Evolutionary conservation across 2,329 filamentous ascomycete genomes (phyloP).

Genomic region (Phaeosphaeriaceae sp.): DNA sequence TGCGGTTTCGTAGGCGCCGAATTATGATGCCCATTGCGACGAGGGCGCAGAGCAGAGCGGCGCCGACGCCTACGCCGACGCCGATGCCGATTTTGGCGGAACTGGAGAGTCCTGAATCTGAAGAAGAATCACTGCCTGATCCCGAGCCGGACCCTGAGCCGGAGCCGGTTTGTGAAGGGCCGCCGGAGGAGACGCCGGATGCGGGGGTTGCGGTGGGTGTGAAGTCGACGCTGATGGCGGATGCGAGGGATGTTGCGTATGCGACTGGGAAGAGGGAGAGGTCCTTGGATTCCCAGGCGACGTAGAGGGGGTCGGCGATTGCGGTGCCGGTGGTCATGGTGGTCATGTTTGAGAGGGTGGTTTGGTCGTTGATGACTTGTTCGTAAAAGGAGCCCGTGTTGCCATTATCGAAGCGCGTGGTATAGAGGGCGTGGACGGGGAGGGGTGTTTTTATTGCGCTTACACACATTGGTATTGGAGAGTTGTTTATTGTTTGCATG

Average conservation of each 20-base stretch:
- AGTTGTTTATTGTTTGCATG: slow-evolving; percentile 3
- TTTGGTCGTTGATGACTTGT: slow-evolving; percentile 7
- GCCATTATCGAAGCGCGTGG: slow-evolving; percentile 5
- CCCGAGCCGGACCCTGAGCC: neutral
- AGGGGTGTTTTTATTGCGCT: slow-evolving; percentile 5
- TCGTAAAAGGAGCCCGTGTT: slow-evolving; percentile 4
- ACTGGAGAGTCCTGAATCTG: slow-evolving; percentile 5
- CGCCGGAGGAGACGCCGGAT: neutral
- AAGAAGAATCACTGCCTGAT: neutral
- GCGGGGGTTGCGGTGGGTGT: slow-evolving; percentile 7
- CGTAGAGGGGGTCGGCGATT: slow-evolving; percentile 9
- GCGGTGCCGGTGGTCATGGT: slow-evolving; percentile 8
- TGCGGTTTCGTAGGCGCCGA: neutral
- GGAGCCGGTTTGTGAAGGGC: neutral
- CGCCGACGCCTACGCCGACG: slow-evolving; percentile 4
- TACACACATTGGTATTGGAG: slow-evolving; percentile 5
- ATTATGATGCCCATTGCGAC: slow-evolving; percentile 1
- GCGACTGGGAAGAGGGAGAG: slow-evolving; percentile 6
- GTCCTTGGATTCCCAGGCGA: slow-evolving; percentile 9
- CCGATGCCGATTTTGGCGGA: slow-evolving; percentile 8
- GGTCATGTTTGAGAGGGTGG: slow-evolving; percentile 6
- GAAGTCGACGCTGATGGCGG: slow-evolving; percentile 6
- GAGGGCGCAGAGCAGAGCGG: neutral
- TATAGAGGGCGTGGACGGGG: slow-evolving; percentile 5
- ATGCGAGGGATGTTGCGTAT: slow-evolving; percentile 11